Evolutionary conservation across 2,329 filamentous ascomycete genomes (phyloP).

Genomic region (Byssothecium circinans): DNA sequence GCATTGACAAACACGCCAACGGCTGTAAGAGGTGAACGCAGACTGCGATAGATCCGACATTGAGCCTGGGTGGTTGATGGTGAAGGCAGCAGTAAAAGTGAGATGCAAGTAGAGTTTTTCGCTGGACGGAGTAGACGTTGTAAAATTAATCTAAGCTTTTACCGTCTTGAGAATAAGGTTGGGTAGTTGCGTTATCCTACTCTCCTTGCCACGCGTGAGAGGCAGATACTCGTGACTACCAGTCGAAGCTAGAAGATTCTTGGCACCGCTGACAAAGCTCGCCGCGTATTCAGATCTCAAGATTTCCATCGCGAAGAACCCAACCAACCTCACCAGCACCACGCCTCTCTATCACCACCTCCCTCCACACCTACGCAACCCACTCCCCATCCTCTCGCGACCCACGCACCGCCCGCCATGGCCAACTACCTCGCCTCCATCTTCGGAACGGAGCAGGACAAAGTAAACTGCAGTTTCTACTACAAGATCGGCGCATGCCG

Average conservation of each 20-base stretch:
- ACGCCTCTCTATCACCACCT: neutral
- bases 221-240: too few relatives aligned
- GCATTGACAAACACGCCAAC: too few relatives aligned
- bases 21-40: too few relatives aligned
- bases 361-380: neutral
- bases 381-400: neutral
- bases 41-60: too few relatives aligned
- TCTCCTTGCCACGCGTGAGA: too few relatives aligned
- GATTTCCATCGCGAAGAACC: constrained; percentile 1
- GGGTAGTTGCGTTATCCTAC: too few relatives aligned
- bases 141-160: too few relatives aligned
- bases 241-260: neutral
- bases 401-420: constrained; percentile 58
- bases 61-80: too few relatives aligned
- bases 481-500: constrained; percentile 99
- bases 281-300: neutral
- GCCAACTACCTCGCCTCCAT: constrained; percentile 99
- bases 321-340: neutral
- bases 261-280: neutral
- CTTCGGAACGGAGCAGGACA: constrained; percentile 99
- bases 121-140: too few relatives aligned
- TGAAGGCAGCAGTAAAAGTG: too few relatives aligned
- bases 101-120: too few relatives aligned
- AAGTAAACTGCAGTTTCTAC: constrained; percentile 99
- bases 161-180: too few relatives aligned